Evolutionary conservation across 441 rosid species (phyloP).

Genomic region (Viola pubescens): DNA sequence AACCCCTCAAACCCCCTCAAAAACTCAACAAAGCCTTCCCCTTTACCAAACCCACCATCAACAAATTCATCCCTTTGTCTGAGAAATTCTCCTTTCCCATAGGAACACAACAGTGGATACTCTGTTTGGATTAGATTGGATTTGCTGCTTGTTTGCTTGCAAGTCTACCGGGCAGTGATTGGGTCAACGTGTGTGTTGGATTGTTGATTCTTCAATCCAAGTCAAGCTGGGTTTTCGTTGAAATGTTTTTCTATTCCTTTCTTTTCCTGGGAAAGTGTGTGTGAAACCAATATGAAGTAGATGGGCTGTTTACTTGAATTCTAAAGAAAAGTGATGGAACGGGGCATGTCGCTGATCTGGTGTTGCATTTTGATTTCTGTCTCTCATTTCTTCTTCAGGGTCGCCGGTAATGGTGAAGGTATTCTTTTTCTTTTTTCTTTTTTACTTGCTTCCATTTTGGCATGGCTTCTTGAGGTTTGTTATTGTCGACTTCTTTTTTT

Average conservation of each 20-base stretch:
- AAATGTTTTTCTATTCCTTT: too few relatives aligned
- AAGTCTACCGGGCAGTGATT: not conserved
- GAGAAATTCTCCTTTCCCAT: too few relatives aligned
- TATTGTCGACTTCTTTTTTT: constrained; percentile 5
- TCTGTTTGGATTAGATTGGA: not conserved
- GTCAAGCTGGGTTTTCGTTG: not conserved
- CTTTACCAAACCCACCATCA: too few relatives aligned
- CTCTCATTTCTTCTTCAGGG: constrained; percentile 10
- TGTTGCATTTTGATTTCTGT: constrained; percentile 5
- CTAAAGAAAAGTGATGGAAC: not conserved
- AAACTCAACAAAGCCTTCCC: too few relatives aligned
- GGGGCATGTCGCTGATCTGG: constrained; percentile 17
- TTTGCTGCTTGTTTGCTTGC: not conserved
- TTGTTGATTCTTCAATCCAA: not conserved
- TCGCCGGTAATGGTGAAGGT: constrained; percentile 20
- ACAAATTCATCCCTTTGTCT: too few relatives aligned
- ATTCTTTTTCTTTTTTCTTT: not conserved
- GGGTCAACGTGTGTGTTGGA: not conserved
- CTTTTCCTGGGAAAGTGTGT: too few relatives aligned
- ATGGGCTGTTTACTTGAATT: constrained; percentile 1
- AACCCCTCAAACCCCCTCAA: too few relatives aligned
- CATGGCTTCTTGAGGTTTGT: constrained; percentile 1
- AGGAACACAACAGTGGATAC: too few relatives aligned
- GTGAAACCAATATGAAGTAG: not conserved
- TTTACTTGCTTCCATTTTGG: not conserved